Evolutionary conservation across 768 basidiomycete genomes (phyloP), one percentile per base, ranked within the genome.

Genomic region (Rhodotorula graminis): DNA sequence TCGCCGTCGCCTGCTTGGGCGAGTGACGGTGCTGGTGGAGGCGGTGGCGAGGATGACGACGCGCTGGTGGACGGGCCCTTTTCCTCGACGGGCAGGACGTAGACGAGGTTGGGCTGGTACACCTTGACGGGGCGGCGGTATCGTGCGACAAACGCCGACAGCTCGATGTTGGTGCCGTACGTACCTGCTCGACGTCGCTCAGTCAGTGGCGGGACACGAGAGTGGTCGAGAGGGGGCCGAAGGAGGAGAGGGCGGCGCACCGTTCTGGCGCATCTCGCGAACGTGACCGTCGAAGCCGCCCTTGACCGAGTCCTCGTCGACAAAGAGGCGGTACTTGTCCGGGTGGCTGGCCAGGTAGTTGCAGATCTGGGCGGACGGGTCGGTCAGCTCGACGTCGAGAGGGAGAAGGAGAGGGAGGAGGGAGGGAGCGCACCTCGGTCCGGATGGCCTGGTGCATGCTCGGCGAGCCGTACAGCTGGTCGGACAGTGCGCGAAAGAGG

Each of bases 121-220:
- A 96, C 92, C 83, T 95, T 95, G 80, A 96, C 89, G 78, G 92
- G 86, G 44, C 89, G 84, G 66, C 84, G 83, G 61, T 85, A 85
- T 83, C 92, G 86, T 76, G 93, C 90, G 8, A 93, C 89, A 80
- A 93, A 95, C 1, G 92, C 92, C 27, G 89, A 90, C n/a, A 96
- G 84, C 80, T 96, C 93, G 78, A 96, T 86, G 81, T 96, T 92
- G 2, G 92, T 92, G 55, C 93, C 93, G 72, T 94, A 95, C 3
- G 93, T 94, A 53, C 76, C 70, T 70, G 74, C n/a, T 62, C 55
- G 44, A 66, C 60, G 37, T 37, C 25, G 31, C 19, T 21, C 29
- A 27, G 42, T 75, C 19, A 50, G 56, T n/a, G n/a, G n/a, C n/a
- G n/a, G n/a, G n/a, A n/a, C n/a, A n/a, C 52, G 12, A 15, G 23